Base-by-base conservation (phyloP, 305 asterid genomes). In the Fraxinus xanthoxyloides region DNA sequence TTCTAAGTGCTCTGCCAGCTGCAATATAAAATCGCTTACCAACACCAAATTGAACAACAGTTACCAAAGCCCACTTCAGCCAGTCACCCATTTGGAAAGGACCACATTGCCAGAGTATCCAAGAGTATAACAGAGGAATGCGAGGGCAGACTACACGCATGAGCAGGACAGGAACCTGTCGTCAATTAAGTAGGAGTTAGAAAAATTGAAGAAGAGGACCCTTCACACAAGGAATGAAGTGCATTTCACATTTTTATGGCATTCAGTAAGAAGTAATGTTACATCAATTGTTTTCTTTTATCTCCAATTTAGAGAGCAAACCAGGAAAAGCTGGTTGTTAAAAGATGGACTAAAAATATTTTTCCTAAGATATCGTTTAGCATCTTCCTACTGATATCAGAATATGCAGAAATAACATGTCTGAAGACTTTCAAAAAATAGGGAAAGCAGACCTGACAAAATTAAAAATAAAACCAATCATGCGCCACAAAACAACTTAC, bases 41-140 rank as follows among this genome's bases (percentile, higher is more conserved):
- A 79, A 94, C 88, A 81, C 87, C 98, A 88, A 97, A 97, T 83
- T 97, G 99, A 89, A 97, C 85, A 82, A 97, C 79, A 65, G 97
- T 91, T 83, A 92, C 98, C 82, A 97, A 89, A 40, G 90, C 97
- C 99, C 98, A 97, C 82, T 91, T 94, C 84, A 97, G 86, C 99
- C 99, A 97, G 84, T 97, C 99, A 61, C 98, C 99, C 97, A 94
- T 93, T 89, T 89, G 93, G 88, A 97, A 92, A 32, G 99, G 99
- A 78, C 99, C 99, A 85, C 99, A 97, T 28, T 92, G 96, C 85
- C 94, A 85, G 77, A 95, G 90, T 80, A 97, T 87, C 80, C 92
- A 84, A 78, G 99, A 86, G 89, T 97, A 95, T 72, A 95, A 84
- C 76, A 92, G 83, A 79, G 99, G 99, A 86, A 97, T 93, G 63